These are phyloP conservation scores for Cladosporium sp. DNA, from an alignment of 2,329 filamentous ascomycete species.

Conservation along the genomic window DNA sequence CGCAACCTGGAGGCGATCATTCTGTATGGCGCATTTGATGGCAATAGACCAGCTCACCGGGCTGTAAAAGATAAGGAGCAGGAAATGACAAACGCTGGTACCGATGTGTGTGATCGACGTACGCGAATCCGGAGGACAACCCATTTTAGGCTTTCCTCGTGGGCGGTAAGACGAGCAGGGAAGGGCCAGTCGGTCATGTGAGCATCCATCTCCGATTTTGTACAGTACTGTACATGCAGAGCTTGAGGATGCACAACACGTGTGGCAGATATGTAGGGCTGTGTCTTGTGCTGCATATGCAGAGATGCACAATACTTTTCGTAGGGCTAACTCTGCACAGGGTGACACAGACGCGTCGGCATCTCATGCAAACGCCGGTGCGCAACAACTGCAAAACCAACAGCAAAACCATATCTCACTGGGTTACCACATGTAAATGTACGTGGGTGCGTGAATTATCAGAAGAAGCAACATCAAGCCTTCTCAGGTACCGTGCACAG, in stretches of 20 bases:
- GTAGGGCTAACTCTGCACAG: not conserved
- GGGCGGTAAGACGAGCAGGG: not conserved
- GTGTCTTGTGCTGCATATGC: not conserved
- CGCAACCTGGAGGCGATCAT: slow-evolving; percentile 8
- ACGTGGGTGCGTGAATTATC: not conserved
- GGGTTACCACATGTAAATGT: not conserved
- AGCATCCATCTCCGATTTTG: not conserved
- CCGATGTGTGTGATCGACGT: slow-evolving; percentile 8
- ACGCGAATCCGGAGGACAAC: not conserved
- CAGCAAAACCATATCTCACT: not conserved
- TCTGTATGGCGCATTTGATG: not conserved
- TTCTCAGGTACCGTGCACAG: not conserved
- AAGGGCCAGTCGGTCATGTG: not conserved
- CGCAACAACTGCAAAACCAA: not conserved
- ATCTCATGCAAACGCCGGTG: no score
- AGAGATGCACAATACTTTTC: not conserved
- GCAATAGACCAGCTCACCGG: not conserved
- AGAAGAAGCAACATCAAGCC: not conserved
- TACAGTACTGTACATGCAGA: not conserved
- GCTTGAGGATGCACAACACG: not conserved
- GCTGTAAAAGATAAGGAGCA: not conserved
- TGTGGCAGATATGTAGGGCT: not conserved
- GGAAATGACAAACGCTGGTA: not conserved
- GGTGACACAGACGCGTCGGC: not conserved
- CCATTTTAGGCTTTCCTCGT: not conserved